Evolutionary conservation across 2,329 filamentous ascomycete species (phyloP).

Genomic region (Didymella arachidicola): DNA sequence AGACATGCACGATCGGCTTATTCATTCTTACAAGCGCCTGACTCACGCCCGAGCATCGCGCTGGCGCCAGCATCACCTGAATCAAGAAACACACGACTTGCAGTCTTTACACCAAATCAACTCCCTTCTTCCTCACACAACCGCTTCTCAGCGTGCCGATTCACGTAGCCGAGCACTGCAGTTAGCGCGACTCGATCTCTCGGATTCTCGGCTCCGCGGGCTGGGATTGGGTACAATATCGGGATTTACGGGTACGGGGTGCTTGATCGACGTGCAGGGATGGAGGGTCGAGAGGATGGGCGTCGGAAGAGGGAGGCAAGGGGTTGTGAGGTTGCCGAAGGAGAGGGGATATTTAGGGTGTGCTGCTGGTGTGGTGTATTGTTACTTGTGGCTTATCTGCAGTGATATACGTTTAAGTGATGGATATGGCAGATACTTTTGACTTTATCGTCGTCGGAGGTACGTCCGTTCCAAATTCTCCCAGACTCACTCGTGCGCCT

Average conservation of each 20-base stretch:
- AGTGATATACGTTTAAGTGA: too few relatives aligned
- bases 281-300: not conserved
- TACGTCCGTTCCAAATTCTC: too few relatives aligned
- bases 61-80: constrained; percentile 2
- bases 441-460: constrained; percentile 56
- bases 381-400: not conserved
- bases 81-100: not conserved
- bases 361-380: not conserved
- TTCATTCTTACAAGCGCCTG: not conserved
- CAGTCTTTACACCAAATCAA: not conserved
- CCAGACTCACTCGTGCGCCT: too few relatives aligned
- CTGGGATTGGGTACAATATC: constrained; percentile 1
- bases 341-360: not conserved
- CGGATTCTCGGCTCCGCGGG: constrained; percentile 8
- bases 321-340: constrained; percentile 1
- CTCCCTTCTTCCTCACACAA: too few relatives aligned
- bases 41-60: not conserved
- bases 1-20: not conserved
- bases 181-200: constrained; percentile 5
- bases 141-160: constrained; percentile 5
- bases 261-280: constrained; percentile 8
- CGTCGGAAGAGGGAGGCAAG: not conserved
- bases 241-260: not conserved
- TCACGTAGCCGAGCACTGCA: not conserved
- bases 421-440: too few relatives aligned